phyloP scores from a whole-genome alignment of 176 grass and related monocot genomes.

The Areca catechu region DNA sequence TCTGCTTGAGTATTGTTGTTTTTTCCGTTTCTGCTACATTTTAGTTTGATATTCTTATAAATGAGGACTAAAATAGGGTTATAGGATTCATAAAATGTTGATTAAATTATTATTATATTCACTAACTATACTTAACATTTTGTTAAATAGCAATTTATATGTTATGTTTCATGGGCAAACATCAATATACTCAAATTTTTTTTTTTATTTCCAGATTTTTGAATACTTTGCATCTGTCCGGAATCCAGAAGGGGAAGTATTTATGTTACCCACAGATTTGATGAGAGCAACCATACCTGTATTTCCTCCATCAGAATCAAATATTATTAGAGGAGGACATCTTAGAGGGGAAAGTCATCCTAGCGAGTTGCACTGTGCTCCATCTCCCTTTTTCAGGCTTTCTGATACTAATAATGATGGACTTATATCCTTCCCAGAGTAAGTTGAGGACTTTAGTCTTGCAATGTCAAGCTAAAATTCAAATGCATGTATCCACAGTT shows the following conservation, averaged over 20 bases:
- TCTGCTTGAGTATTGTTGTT: too few relatives aligned
- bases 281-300: conserved; percentile 84
- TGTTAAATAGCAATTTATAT: too few relatives aligned
- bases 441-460: conserved; percentile 25
- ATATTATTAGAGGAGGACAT: conserved; percentile 50
- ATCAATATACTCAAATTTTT: too few relatives aligned
- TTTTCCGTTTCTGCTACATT: too few relatives aligned
- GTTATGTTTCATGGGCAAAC: too few relatives aligned
- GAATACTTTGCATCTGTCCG: conserved; percentile 77
- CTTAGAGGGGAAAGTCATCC: conserved; percentile 66
- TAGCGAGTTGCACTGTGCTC: conserved; percentile 65
- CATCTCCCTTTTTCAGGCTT: conserved; percentile 66
- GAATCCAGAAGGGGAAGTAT: conserved; percentile 52
- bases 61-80: too few relatives aligned
- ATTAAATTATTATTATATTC: too few relatives aligned
- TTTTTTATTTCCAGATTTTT: conserved; percentile 47
- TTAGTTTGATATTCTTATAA: too few relatives aligned
- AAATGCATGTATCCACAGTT: too few relatives aligned
- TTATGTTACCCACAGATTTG: conserved; percentile 76
- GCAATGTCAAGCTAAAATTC: too few relatives aligned
- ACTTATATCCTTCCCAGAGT: conserved; percentile 95
- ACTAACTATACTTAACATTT: too few relatives aligned
- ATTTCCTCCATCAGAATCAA: conserved; percentile 88
- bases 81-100: too few relatives aligned
- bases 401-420: conserved; percentile 91